Conservation (phyloP, 179 eudicot genomes). For the Carnegiea gigantea region DNA sequence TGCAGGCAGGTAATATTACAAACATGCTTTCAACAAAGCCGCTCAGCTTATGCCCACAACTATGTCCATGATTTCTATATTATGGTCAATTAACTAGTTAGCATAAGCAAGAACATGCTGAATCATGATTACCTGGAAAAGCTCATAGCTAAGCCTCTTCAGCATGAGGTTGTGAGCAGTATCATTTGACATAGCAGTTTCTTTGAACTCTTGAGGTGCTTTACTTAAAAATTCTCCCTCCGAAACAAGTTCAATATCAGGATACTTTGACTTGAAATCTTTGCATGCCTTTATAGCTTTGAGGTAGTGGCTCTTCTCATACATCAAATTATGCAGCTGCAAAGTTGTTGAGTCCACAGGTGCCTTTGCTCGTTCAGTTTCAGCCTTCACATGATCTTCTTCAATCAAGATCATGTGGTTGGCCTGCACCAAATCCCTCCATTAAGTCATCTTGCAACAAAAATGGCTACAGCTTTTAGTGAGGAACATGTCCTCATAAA, state of each 20-base stretch:
- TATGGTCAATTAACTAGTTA: neutral
- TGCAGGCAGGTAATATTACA: neutral
- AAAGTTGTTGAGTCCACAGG: constrained; percentile 89
- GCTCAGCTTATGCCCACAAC: neutral
- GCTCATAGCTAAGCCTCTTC: constrained; percentile 86
- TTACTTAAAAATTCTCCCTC: constrained; percentile 81
- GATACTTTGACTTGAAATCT: constrained; percentile 93
- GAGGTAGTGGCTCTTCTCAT: constrained; percentile 89
- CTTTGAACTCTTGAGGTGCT: constrained; percentile 82
- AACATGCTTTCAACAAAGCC: neutral
- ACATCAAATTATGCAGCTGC: constrained; percentile 95
- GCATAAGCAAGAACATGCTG: neutral
- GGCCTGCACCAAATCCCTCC: constrained; percentile 49
- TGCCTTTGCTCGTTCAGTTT: constrained; percentile 85
- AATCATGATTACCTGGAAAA: constrained; percentile 57
- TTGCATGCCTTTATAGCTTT: constrained; percentile 97
- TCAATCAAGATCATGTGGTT: constrained; percentile 81
- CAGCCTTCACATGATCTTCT: constrained; percentile 86
- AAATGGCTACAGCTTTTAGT: neutral
- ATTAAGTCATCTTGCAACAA: constrained; percentile 15
- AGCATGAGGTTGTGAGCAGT: constrained; percentile 80
- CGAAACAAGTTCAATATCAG: constrained; percentile 85
- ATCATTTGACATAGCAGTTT: constrained; percentile 54
- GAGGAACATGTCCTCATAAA: neutral
- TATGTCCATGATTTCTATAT: neutral